Percentiles rank a stretch among this genome's conserved stretches.
Conservation (phyloP, 208 protist genomes). For the Leishmania amazonensis region DNA sequence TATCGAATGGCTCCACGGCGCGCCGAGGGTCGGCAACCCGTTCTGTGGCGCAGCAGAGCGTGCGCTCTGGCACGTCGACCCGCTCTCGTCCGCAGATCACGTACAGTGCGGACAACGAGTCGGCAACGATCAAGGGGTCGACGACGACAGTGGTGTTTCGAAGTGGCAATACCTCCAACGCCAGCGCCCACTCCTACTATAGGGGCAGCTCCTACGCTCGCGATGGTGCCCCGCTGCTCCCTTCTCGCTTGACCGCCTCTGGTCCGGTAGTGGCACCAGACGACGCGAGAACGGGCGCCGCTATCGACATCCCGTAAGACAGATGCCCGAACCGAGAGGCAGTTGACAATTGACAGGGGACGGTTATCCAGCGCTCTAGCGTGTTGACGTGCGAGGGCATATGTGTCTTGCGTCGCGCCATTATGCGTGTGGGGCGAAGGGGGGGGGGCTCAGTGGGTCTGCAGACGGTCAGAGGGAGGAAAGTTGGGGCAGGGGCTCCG, state of each 20-base stretch:
- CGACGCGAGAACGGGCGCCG: not conserved
- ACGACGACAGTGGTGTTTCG: constrained; percentile 71
- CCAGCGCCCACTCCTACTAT: not conserved
- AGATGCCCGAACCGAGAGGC: not conserved
- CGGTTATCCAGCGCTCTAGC: not conserved
- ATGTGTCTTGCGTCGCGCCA: not conserved
- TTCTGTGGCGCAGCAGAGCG: constrained; percentile 36
- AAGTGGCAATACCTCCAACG: not conserved
- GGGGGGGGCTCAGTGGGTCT: not conserved
- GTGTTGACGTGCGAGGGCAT: not conserved
- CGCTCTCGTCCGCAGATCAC: constrained; percentile 56
- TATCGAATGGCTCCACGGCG: not conserved
- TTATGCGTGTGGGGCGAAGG: not conserved
- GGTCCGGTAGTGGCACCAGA: not conserved
- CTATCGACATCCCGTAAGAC: not conserved
- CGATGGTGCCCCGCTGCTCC: constrained; percentile 10
- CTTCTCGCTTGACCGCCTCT: not conserved
- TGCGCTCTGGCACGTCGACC: constrained; percentile 43
- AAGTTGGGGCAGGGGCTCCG: not conserved
- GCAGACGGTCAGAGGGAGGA: not conserved
- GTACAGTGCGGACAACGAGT: constrained; percentile 42
- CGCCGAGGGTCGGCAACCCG: constrained; percentile 28
- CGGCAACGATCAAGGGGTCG: constrained; percentile 50
- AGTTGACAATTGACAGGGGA: not conserved
- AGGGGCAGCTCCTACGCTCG: not conserved